Evolutionary conservation across 108 stramenopile species (phyloP), one percentile per base, ranked within the genome.

Genomic region (Schizochytrium sp.): DNA sequence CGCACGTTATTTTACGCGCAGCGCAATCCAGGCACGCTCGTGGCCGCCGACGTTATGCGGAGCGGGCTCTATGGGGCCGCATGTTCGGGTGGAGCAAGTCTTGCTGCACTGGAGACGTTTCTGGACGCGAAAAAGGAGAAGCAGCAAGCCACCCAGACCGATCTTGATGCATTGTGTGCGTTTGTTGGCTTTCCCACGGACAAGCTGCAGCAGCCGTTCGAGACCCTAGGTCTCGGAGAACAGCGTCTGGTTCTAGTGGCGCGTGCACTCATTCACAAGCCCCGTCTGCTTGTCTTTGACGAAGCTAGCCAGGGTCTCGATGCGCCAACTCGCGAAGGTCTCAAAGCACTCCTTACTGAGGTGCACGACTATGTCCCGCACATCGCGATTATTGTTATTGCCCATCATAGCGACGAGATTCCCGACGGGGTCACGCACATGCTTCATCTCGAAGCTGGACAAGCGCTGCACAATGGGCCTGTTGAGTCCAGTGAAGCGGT

Each of bases 321-420:
- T 45, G 48, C 51, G 45, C 76, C 76, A 0, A 53, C 48, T 6
- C 45, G 76, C n/a, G 76, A 83, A 23, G 51, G 5, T 6, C 45
- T 83, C 45, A 47, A 83, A 23, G 45, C 76, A 6, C 51, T 83
- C 18, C 63, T 69, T 16, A 69, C 63, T 8, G 63, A 69, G 63
- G 21, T 69, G 63, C 63, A 69, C 41, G 76, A 12, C 18, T 14
- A 3, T 12, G 76, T 83, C 10, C 76, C 76, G 10, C 48, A 53
- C 0, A 6, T 47, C 6, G 76, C 48, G n/a, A 53, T 83, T 4
- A 53, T 83, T 23, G 23, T 83, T 12, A 53, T 83, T 53, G 4
- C 76, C 19, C 76, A 83, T 23, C 76, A 83, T 45, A 23, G 48
- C 76, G 76, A 83, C 76, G 76, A 83, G 51, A 53, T 83, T 53